Conservation (phyloP, 768 basidiomycete species). For the Mycena latifolia region DNA sequence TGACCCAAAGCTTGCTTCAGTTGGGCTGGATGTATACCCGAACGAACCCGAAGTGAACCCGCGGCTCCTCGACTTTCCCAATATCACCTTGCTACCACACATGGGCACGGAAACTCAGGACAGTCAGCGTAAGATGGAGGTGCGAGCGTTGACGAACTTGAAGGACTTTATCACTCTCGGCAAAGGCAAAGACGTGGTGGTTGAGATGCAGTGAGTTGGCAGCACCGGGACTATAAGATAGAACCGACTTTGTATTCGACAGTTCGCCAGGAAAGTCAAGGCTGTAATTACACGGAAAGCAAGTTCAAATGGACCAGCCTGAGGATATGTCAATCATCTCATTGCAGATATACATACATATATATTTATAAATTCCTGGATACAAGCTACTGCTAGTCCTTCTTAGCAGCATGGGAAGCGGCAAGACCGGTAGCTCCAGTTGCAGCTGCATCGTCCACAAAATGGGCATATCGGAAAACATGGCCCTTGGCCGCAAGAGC, state of each 20-base stretch:
- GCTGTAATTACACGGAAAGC: conserved; percentile 12
- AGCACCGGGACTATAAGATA: conserved; percentile 2
- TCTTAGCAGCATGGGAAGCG: conserved; percentile 28
- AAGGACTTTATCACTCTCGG: conserved; percentile 76
- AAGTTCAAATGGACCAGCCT: no score
- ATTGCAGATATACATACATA: neutral
- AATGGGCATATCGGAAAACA: conserved; percentile 73
- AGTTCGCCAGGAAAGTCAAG: conserved; percentile 23
- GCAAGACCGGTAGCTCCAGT: conserved; percentile 74
- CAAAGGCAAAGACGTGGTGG: conserved; percentile 74
- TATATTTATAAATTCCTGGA: neutral
- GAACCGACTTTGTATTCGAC: conserved; percentile 23
- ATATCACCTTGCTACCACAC: conserved; percentile 90
- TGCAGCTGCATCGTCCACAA: conserved; percentile 77
- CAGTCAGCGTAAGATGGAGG: conserved; percentile 85
- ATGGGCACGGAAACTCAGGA: conserved; percentile 93
- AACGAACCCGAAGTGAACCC: conserved; percentile 88
- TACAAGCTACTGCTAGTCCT: neutral
- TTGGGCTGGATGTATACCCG: conserved; percentile 90
- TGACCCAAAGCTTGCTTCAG: conserved; percentile 71
- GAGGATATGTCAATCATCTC: no score
- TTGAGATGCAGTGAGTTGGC: conserved; percentile 55
- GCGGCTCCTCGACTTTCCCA: conserved; percentile 81
- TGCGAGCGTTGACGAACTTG: conserved; percentile 85
- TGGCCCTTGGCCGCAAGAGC: conserved; percentile 69